phyloP scores from a whole-genome alignment of 75 land plant genomes.

The Sequoia sempervirens region DNA sequence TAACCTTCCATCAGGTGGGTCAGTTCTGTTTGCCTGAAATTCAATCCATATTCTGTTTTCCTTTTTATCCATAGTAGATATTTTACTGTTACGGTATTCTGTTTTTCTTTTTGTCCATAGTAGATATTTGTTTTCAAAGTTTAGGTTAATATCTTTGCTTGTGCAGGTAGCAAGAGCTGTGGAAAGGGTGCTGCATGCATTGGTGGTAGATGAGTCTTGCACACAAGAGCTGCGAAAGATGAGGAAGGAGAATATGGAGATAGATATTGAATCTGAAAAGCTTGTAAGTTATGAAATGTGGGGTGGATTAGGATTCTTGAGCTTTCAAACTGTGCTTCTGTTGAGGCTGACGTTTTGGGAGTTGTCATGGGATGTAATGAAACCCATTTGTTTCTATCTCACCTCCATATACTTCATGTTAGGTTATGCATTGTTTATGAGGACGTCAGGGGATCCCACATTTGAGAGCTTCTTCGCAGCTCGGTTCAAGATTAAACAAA shows the following conservation, averaged over 20 bases:
- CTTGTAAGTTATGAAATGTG: constrained; percentile 50
- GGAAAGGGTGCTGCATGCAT: constrained; percentile 36
- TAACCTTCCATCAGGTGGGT: no score
- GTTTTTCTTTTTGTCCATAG: background rate
- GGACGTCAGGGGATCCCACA: constrained; percentile 69
- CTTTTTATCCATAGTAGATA: no score
- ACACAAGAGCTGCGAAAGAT: constrained; percentile 39
- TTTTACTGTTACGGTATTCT: background rate
- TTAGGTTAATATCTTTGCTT: background rate
- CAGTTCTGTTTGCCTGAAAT: no score
- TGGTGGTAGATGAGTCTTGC: constrained; percentile 36
- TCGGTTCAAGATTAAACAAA: constrained; percentile 47
- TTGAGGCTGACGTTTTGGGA: constrained; percentile 96
- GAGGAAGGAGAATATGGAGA: constrained; percentile 48
- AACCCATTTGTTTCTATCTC: constrained; percentile 80
- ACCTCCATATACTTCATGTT: constrained; percentile 50
- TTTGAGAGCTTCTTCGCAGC: constrained; percentile 61
- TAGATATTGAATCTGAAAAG: constrained; percentile 50
- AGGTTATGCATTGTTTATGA: constrained; percentile 65
- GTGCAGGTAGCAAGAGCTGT: constrained; percentile 61
- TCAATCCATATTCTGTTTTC: no score
- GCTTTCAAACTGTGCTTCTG: constrained; percentile 44
- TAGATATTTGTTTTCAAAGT: background rate
- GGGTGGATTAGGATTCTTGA: constrained; percentile 49
- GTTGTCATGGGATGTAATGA: constrained; percentile 90